A percentile compares a stretch with the other conserved stretches of the same genome.
These are phyloP conservation scores for Psilocybe subaeruginosa DNA, from an alignment of 768 basidiomycete genomes.

Conservation along the genomic window DNA sequence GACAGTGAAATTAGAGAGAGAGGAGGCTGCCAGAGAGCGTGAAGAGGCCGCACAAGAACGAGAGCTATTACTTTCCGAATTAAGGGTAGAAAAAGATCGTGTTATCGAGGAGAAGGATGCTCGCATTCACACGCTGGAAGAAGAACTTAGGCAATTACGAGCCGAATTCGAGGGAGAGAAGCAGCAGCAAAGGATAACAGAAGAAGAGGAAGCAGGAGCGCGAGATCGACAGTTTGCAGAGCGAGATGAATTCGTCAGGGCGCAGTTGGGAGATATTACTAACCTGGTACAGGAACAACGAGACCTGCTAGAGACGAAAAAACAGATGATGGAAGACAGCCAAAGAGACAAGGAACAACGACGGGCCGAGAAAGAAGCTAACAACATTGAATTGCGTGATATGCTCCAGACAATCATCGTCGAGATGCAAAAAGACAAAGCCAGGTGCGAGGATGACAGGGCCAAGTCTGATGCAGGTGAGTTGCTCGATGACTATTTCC, in stretches of 20 bases:
- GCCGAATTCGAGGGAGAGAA: slow-evolving; percentile 68
- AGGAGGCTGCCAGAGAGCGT: slow-evolving; percentile 57
- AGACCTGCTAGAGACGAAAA: slow-evolving; percentile 62
- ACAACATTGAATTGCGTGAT: slow-evolving; percentile 58
- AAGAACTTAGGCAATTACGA: slow-evolving; percentile 59
- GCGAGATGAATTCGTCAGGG: slow-evolving; percentile 59
- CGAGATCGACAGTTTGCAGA: slow-evolving; percentile 56
- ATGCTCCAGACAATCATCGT: slow-evolving; percentile 63
- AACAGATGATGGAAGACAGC: slow-evolving; percentile 58
- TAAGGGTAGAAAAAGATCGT: slow-evolving; percentile 49
- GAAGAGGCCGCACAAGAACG: slow-evolving; percentile 59
- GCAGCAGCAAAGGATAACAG: slow-evolving; percentile 53
- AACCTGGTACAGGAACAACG: slow-evolving; percentile 72
- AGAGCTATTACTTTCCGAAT: slow-evolving; percentile 47
- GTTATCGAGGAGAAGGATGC: slow-evolving; percentile 53
- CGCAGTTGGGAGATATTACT: slow-evolving; percentile 72
- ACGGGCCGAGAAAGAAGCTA: slow-evolving; percentile 59
- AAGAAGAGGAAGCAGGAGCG: slow-evolving; percentile 67
- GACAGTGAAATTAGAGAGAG: slow-evolving; percentile 59
- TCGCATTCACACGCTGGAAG: slow-evolving; percentile 63
- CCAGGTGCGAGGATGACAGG: slow-evolving; percentile 54
- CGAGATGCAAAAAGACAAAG: slow-evolving; percentile 56
- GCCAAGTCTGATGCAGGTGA: slow-evolving; percentile 58
- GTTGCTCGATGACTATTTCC: slow-evolving; percentile 5
- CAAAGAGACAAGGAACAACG: slow-evolving; percentile 65